A percentile compares a stretch with the other conserved stretches of the same genome.
Evolutionary conservation across 768 basidiomycete species (phyloP).

Genomic region (Agaricus sinodeliciosus): DNA sequence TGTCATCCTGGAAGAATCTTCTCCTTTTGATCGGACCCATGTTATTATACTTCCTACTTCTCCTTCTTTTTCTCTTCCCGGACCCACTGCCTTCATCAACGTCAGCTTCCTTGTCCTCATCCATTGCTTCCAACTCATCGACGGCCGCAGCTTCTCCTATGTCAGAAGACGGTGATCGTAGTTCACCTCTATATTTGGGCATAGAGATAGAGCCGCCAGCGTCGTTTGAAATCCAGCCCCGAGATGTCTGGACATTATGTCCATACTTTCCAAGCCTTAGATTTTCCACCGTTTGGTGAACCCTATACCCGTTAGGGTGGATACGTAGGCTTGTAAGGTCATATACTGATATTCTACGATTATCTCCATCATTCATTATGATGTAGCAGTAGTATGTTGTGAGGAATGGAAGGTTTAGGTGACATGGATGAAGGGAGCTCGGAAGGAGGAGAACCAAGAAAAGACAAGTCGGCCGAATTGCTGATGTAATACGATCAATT

Average conservation of each 20-base stretch:
- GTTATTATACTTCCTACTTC: conserved; percentile 9
- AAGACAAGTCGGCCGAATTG: not conserved
- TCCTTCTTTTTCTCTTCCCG: conserved; percentile 14
- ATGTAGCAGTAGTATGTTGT: not conserved
- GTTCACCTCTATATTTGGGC: conserved; percentile 14
- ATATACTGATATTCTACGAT: conserved; percentile 49
- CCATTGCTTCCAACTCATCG: not conserved
- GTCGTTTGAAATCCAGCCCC: conserved; percentile 61
- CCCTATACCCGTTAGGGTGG: conserved; percentile 58
- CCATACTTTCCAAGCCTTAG: conserved; percentile 22
- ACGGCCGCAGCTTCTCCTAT: not conserved
- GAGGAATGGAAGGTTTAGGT: not conserved
- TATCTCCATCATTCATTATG: conserved; percentile 1
- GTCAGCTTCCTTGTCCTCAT: conserved; percentile 14
- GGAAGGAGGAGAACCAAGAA: not conserved
- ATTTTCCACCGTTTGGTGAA: conserved; percentile 37
- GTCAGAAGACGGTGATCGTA: conserved; percentile 9
- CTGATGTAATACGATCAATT: not conserved
- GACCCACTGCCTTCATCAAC: conserved; percentile 12
- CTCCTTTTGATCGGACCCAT: conserved; percentile 10
- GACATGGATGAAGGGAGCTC: not conserved
- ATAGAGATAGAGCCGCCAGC: conserved; percentile 48
- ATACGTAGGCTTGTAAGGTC: conserved; percentile 61
- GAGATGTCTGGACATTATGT: conserved; percentile 33
- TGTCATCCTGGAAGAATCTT: conserved; percentile 11